Evolutionary conservation across 805 yeast species (phyloP), one percentile per base, ranked within the genome.

Genomic region (Wickerhamiella parazyma): DNA sequence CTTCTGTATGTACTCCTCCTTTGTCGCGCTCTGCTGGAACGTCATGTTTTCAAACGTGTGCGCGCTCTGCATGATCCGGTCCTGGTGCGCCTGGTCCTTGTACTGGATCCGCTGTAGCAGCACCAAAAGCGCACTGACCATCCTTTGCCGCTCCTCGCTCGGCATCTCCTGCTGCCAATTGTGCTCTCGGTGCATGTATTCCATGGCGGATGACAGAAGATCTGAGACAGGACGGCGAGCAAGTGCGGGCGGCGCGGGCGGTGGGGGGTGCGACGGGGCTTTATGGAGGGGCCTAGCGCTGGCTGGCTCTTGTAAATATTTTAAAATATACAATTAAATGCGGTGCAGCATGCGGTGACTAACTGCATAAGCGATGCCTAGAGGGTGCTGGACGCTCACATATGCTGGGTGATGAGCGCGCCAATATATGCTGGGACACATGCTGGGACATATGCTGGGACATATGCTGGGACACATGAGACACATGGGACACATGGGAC

Each of bases 1-100:
- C 36, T 45, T 48, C 12, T 45, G 48, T 14, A 46, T 11, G 17
- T 50, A 51, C 52, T 58, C 52, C 42, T 52, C 54, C 51, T 53
- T 58, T 35, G 61, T 49, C 16, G 38, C 41, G 29, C 64, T 53
- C 21, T 52, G 47, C 29, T 44, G 48, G 49, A 50, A 61, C 19
- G 58, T 57, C 21, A 45, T 39, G 24, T 48, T 49, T 38, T 63
- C 67, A 43, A 54, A 57, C 38, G 55, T 52, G 40, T 51, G 60
- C 1, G 66, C 67, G 33, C 58, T 42, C 17, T 37, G 48, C 6
- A 57, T 43, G 21, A 61, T 49, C 33, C 58, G 55, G 24, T 58
- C 63, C 37, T 54, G 54, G 17, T 61, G 57, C 42, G 51, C 52
- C 40, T 49, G 41, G 34, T 50, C 46, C 29, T 54, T 52, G 46